Percentiles rank a stretch among this genome's conserved stretches.
These are phyloP conservation scores for Zalaria obscura DNA, from an alignment of 2,329 filamentous ascomycete species.

Conservation along the genomic window DNA sequence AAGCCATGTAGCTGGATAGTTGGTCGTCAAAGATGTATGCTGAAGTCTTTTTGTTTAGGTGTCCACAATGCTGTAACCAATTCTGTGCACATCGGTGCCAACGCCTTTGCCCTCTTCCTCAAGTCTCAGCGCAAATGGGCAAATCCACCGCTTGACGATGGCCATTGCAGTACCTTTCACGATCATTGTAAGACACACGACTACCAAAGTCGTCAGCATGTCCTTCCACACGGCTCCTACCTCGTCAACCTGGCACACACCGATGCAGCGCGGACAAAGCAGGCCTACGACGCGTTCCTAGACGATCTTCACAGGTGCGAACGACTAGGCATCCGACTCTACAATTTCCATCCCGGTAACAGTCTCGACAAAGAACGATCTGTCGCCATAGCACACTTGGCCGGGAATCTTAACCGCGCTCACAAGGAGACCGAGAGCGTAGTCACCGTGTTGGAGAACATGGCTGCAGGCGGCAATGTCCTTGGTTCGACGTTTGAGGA, in stretches of 20 bases:
- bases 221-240: conserved; percentile 89
- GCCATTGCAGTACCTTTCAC: conserved; percentile 56
- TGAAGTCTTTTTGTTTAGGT: conserved; percentile 35
- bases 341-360: conserved; percentile 95
- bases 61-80: conserved; percentile 70
- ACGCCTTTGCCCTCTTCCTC: conserved; percentile 86
- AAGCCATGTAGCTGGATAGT: neutral
- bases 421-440: conserved; percentile 60
- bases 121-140: conserved; percentile 95
- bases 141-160: conserved; percentile 59
- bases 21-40: too few relatives aligned
- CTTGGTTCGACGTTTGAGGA: conserved; percentile 80
- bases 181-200: conserved; percentile 51
- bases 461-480: conserved; percentile 81
- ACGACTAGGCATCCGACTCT: conserved; percentile 71
- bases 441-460: conserved; percentile 81
- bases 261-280: conserved; percentile 63
- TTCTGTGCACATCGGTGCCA: conserved; percentile 43
- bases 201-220: conserved; percentile 58
- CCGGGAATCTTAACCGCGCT: conserved; percentile 66
- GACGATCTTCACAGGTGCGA: conserved; percentile 83
- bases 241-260: conserved; percentile 88
- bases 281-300: conserved; percentile 74
- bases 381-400: conserved; percentile 65
- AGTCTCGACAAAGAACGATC: conserved; percentile 50